A percentile compares a stretch with the other conserved stretches of the same genome.
These are phyloP conservation scores for Nectriaceae sp. DNA, from an alignment of 2,329 filamentous ascomycete species.

Conservation along the genomic window DNA sequence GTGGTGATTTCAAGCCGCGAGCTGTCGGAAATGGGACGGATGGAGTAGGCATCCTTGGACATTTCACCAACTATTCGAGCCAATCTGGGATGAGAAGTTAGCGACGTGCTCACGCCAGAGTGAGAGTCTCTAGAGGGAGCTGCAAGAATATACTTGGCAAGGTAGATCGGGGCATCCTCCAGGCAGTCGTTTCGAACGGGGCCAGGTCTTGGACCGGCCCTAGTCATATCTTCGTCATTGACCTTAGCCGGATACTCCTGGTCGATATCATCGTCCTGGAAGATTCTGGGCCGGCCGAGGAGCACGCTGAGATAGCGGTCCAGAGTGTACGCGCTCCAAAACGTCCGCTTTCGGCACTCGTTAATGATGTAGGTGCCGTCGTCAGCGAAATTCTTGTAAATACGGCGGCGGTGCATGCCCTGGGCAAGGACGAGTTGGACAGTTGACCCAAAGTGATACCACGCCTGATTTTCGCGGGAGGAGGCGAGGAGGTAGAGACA, in stretches of 20 bases:
- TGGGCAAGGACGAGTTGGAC: constrained; percentile 21
- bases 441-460: constrained; percentile 25
- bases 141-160: constrained; percentile 39
- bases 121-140: not conserved
- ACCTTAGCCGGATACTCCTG: constrained; percentile 56
- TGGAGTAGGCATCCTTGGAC: constrained; percentile 35
- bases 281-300: constrained; percentile 58
- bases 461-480: constrained; percentile 24
- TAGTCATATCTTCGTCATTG: constrained; percentile 57
- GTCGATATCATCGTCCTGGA: constrained; percentile 64
- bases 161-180: constrained; percentile 48
- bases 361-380: constrained; percentile 41
- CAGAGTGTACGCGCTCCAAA: constrained; percentile 62
- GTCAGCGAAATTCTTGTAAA: constrained; percentile 5
- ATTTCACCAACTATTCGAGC: constrained; percentile 40
- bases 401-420: constrained; percentile 18
- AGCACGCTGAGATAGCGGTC: constrained; percentile 66
- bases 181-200: constrained; percentile 44
- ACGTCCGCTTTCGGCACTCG: constrained; percentile 57
- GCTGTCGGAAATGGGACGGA: constrained; percentile 39
- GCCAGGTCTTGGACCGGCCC: constrained; percentile 34
- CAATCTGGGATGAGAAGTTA: constrained; percentile 31
- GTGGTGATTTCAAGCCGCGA: constrained; percentile 34
- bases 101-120: too few species aligned
- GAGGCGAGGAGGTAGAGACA: constrained; percentile 24